A percentile compares a stretch with the other conserved stretches of the same genome.
Evolutionary conservation across 176 grass and related monocot genomes (phyloP).

Genomic region (Triticum monococcum): DNA sequence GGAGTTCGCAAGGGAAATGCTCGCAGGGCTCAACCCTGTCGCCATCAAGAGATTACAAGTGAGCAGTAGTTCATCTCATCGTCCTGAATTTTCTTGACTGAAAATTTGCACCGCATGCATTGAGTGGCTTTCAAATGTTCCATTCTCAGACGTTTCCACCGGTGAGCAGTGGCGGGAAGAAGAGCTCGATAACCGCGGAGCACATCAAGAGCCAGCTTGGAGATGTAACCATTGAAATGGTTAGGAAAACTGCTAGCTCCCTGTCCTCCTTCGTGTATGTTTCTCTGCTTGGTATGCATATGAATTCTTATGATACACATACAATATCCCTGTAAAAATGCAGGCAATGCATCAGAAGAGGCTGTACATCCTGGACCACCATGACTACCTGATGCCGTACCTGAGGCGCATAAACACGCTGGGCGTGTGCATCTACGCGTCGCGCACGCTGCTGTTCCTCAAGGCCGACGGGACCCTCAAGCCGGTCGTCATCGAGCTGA

Average conservation of each 20-base stretch:
- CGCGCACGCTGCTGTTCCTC: constrained; percentile 85
- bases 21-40: constrained; percentile 80
- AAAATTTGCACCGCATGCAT: background rate
- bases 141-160: constrained; percentile 60
- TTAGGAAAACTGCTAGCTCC: background rate
- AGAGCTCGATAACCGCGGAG: constrained; percentile 41
- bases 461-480: constrained; percentile 57
- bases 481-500: constrained; percentile 73
- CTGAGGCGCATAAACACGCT: constrained; percentile 67
- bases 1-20: constrained; percentile 90
- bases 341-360: constrained; percentile 55
- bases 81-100: background rate
- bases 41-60: constrained; percentile 69
- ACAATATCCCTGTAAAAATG: background rate
- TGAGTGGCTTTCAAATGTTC: background rate
- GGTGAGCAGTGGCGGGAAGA: constrained; percentile 44
- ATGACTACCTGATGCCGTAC: constrained; percentile 91
- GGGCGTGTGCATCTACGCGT: constrained; percentile 75
- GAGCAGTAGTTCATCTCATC: background rate
- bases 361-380: constrained; percentile 84
- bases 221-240: constrained; percentile 41
- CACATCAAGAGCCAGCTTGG: constrained; percentile 50
- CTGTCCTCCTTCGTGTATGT: background rate
- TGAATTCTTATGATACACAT: background rate
- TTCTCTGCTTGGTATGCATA: background rate